Evolutionary conservation across 352 stramenopile genomes (phyloP).

Genomic region (Phytophthora sp.): DNA sequence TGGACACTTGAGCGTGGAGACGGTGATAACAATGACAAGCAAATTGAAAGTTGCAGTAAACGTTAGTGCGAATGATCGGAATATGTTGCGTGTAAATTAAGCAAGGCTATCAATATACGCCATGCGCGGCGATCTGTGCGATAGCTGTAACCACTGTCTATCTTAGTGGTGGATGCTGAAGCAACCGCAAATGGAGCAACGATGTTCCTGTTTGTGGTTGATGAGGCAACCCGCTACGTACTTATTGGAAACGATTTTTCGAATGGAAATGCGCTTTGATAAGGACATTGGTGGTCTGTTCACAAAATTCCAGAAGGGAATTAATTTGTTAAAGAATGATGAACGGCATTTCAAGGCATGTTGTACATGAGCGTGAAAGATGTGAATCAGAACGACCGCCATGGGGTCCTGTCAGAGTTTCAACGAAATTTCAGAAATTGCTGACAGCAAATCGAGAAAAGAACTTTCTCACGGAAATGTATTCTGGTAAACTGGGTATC

Average conservation of each 20-base stretch:
- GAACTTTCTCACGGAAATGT: constrained; percentile 77
- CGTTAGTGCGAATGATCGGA: too few relatives aligned
- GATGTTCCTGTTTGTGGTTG: too few relatives aligned
- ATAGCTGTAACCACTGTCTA: too few relatives aligned
- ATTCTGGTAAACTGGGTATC: constrained; percentile 57
- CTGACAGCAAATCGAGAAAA: constrained; percentile 50
- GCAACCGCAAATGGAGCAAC: too few relatives aligned
- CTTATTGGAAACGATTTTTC: constrained; percentile 82
- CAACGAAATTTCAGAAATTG: constrained; percentile 49
- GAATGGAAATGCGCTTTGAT: constrained; percentile 81
- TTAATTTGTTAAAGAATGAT: constrained; percentile 69
- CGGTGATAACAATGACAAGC: too few relatives aligned
- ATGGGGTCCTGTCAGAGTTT: constrained; percentile 55
- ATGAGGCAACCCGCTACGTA: too few relatives aligned
- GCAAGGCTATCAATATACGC: too few relatives aligned
- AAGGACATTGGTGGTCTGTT: constrained; percentile 80
- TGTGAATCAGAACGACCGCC: constrained; percentile 68
- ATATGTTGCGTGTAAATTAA: too few relatives aligned
- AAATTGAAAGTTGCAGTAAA: too few relatives aligned
- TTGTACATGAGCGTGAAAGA: constrained; percentile 77
- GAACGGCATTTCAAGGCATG: constrained; percentile 57
- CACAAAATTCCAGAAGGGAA: constrained; percentile 68
- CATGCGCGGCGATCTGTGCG: too few relatives aligned
- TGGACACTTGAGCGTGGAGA: too few relatives aligned
- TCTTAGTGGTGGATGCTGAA: too few relatives aligned